phyloP scores from a whole-genome alignment of 257 asterid species.

The Ilex aquifolium region DNA sequence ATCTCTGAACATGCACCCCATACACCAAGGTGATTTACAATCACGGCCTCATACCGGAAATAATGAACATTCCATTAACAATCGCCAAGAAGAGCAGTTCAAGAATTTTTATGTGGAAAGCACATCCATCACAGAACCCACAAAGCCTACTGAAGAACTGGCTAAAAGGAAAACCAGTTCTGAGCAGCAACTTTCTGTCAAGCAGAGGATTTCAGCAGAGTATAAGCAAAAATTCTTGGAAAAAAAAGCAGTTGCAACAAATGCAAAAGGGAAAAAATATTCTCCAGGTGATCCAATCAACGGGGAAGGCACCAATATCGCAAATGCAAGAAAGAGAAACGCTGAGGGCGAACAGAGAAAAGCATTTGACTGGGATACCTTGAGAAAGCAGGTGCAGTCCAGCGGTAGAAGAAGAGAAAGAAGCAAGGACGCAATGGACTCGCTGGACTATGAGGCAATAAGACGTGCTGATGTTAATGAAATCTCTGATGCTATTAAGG shows the following conservation, averaged over 20 bases:
- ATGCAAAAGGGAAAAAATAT: constrained; percentile 20
- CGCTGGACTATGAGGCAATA: constrained; percentile 68
- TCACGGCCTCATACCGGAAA: constrained; percentile 22
- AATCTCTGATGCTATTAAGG: constrained; percentile 52
- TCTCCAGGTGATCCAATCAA: constrained; percentile 20
- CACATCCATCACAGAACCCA: constrained; percentile 18
- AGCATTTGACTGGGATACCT: constrained; percentile 66
- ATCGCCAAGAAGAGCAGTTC: constrained; percentile 22
- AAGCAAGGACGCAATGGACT: constrained; percentile 60
- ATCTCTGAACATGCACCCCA: constrained; percentile 15
- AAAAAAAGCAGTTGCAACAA: constrained; percentile 1
- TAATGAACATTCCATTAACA: constrained; percentile 23
- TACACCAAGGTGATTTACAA: constrained; percentile 17
- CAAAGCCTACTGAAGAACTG: constrained; percentile 33
- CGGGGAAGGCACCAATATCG: constrained; percentile 18
- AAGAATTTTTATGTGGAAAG: constrained; percentile 29
- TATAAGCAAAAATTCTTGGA: neutral
- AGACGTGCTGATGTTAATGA: constrained; percentile 43
- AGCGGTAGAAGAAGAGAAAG: constrained; percentile 42
- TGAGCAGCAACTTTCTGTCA: constrained; percentile 10
- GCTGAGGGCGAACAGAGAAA: constrained; percentile 41
- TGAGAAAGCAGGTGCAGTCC: constrained; percentile 58
- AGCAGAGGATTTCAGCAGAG: constrained; percentile 5
- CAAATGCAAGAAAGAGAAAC: constrained; percentile 52
- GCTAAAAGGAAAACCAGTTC: constrained; percentile 39